phyloP scores from a whole-genome alignment of 2,329 filamentous ascomycete species.

The Neospermospora avenae region DNA sequence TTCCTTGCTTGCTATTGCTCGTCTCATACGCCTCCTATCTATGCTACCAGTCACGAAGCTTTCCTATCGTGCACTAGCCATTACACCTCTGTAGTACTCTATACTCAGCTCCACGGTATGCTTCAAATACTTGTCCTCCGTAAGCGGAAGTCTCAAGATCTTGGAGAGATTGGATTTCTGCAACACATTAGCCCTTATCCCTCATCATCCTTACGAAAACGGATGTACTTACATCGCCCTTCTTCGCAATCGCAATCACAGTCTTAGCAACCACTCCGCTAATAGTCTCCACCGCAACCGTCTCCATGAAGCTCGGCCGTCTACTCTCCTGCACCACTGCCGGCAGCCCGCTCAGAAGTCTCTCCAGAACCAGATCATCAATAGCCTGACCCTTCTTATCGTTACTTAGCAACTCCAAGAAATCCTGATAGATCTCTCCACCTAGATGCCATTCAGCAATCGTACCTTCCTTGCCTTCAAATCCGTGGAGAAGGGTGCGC shows the following conservation, averaged over 20 bases:
- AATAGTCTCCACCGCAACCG: conserved; percentile 80
- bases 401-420: conserved; percentile 50
- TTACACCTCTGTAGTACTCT: conserved; percentile 53
- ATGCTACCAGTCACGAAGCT: not conserved
- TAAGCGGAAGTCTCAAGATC: conserved; percentile 61
- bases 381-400: conserved; percentile 40
- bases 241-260: conserved; percentile 53
- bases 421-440: conserved; percentile 72
- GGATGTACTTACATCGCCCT: conserved; percentile 52
- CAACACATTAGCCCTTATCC: conserved; percentile 22
- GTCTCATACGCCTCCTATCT: not conserved
- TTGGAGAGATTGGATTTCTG: conserved; percentile 43
- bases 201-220: not conserved
- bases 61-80: conserved; percentile 26
- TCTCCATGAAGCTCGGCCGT: conserved; percentile 48
- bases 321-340: conserved; percentile 41
- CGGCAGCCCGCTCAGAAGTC: conserved; percentile 53
- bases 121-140: conserved; percentile 67
- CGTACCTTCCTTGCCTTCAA: conserved; percentile 57
- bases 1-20: conserved; percentile 30
- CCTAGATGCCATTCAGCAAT: conserved; percentile 75
- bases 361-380: conserved; percentile 49
- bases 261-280: conserved; percentile 67
- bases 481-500: conserved; percentile 66
- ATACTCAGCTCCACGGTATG: conserved; percentile 69